phyloP scores from a whole-genome alignment of 768 basidiomycete genomes.

The Auriscalpium microsporum region DNA sequence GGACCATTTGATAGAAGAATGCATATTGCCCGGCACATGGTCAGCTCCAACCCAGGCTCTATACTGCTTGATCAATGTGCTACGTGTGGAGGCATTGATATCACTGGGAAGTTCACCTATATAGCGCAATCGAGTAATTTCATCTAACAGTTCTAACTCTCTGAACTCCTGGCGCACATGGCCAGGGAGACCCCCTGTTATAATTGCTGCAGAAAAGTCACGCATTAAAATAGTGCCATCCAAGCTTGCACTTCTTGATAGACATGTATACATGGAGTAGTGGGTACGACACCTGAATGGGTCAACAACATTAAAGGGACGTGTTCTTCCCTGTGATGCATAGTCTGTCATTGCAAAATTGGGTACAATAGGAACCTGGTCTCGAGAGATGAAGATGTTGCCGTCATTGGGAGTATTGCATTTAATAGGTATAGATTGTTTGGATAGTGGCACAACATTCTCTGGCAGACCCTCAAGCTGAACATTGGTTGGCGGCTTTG shows the following conservation, averaged over 20 bases:
- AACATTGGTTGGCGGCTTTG: neutral
- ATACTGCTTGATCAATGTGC: neutral
- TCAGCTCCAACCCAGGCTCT: neutral
- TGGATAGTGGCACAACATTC: constrained; percentile 15
- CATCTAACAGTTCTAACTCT: constrained; percentile 9
- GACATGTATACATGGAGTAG: constrained; percentile 16
- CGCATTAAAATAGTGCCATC: constrained; percentile 14
- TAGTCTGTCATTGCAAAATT: constrained; percentile 21
- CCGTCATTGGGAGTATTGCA: constrained; percentile 5
- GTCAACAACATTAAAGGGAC: constrained; percentile 14
- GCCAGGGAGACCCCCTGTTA: constrained; percentile 7
- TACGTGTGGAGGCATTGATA: neutral
- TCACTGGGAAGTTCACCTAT: neutral
- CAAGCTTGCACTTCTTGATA: constrained; percentile 13
- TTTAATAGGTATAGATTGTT: neutral
- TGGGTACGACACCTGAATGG: constrained; percentile 4
- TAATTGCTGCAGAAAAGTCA: constrained; percentile 1
- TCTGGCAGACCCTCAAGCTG: constrained; percentile 10
- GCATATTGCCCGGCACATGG: neutral
- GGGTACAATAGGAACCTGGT: constrained; percentile 12
- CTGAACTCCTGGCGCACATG: constrained; percentile 15
- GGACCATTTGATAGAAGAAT: neutral
- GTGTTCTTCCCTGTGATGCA: constrained; percentile 16
- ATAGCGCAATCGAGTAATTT: constrained; percentile 5
- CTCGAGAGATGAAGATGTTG: neutral